Base-by-base conservation (phyloP, 2,329 filamentous ascomycete genomes). In the Harringtonia aguacate region DNA sequence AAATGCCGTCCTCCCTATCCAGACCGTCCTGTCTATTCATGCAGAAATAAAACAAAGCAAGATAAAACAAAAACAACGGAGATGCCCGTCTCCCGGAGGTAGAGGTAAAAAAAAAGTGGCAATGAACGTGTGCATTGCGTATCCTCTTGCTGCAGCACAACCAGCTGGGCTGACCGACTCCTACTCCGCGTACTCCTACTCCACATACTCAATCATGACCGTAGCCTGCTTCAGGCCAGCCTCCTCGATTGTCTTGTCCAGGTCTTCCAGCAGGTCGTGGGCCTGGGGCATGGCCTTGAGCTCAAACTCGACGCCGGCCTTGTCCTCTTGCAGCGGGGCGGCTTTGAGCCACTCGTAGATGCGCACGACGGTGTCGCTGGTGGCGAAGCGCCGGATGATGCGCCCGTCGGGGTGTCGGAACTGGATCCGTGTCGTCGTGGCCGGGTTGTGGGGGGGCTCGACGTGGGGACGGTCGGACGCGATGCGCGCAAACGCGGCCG, bases 261-360 rank as follows among this genome's bases (percentile, higher is more conserved):
- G 68, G 44, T 71, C 66, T 17, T 84, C 80, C 35, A 95, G 83
- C 47, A 98, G 65, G 56, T 98, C 92, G 58, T 82, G 83, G 39
- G 88, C 86, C 48, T 69, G 68, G 0, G 74, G 74, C 78, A 94
- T 84, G 50, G 77, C 77, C 61, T 92, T 88, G 52, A 98, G 73
- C 61, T 97, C 90, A 63, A 98, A 98, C 49, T 78, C 75, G 13
- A 83, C 63, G 0, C 83, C 86, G 27, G 77, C 75, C 61, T 87
- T 90, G 54, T 84, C 87, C 52, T 89, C 83, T n/a, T n/a, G n/a
- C 39, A 94, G 62, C 2, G 94, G 63, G 2, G 88, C 86, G 1
- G 89, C 83, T 67, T 97, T 98, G 51, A 98, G 78, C 87, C 89
- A 98, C 66, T 98, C 92, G 62, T 90, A 98, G 37, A 98, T 80